Evolutionary conservation across 768 basidiomycete species (phyloP), one percentile per base, ranked within the genome.

Genomic region (Rhodotorula graminis): DNA sequence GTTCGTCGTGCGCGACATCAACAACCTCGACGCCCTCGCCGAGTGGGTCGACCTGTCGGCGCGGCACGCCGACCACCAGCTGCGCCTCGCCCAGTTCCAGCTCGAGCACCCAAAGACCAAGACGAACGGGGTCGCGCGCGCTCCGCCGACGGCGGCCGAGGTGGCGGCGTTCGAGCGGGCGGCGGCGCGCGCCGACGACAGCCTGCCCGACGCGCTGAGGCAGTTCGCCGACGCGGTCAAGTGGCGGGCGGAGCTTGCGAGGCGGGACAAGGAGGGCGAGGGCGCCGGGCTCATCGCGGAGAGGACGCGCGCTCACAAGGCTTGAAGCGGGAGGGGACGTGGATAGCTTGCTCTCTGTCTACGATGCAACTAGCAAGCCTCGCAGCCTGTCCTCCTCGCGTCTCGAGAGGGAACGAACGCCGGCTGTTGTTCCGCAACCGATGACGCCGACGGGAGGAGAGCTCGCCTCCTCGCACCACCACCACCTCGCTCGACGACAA

Each of bases 51-150:
- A 62, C 60, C 21, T n/a, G 21, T 37, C 52, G 21, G 23, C 19
- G 23, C 27, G 31, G 9, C 47, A 46, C 19, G 61, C 60, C 31
- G 27, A 61, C 3, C 44, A 15, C 42, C 23, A 12, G 16, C 21
- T 46, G 53, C 5, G 15, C 6, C 33, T 61, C 18, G 67, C 42
- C 23, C 29, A 55, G 31, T 53, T 62, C 60, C 40, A 57, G 42
- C 16, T n/a, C 15, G 67, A 23, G 50, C 44, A 68, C 67, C 67
- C 59, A 25, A 55, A 53, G 60, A 61, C 52, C 21, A 62, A 61
- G 46, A 27, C 40, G 16, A 11, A 56, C 44, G 15, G 55, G 18
- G 40, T 19, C 42, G 23, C 4, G 27, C 37, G 23, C 19, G 23
- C 40, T 1, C 29, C 40, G 49, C 59, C 59, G 37, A 53, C 1